Evolutionary conservation across 108 stramenopile genomes (phyloP).

Genomic region (Mayamaea pseudoterrestris): DNA sequence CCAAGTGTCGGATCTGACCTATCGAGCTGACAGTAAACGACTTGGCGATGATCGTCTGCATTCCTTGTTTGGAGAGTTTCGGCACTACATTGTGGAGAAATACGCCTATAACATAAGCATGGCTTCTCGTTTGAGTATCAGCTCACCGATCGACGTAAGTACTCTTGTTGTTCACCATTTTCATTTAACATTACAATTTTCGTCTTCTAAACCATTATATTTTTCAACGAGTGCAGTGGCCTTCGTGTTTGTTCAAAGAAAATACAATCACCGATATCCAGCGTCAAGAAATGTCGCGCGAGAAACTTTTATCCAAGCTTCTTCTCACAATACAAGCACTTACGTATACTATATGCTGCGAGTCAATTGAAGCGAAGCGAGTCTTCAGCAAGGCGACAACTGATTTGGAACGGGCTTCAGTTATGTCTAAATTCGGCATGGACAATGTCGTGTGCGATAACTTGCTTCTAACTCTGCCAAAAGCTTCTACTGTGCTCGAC

Average conservation of each 20-base stretch:
- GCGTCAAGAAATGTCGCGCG: constrained; percentile 69
- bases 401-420: constrained; percentile 9
- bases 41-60: constrained; percentile 55
- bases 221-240: constrained; percentile 52
- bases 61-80: constrained; percentile 66
- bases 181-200: background rate
- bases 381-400: constrained; percentile 16
- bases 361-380: constrained; percentile 47
- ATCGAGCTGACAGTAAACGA: constrained; percentile 62
- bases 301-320: constrained; percentile 66
- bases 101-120: constrained; percentile 53
- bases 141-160: constrained; percentile 56
- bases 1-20: constrained; percentile 51
- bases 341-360: constrained; percentile 66
- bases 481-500: constrained; percentile 30
- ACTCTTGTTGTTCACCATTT: too few relatives aligned
- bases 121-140: constrained; percentile 24
- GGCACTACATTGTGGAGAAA: constrained; percentile 73
- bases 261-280: constrained; percentile 40
- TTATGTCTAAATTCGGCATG: constrained; percentile 65
- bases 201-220: background rate
- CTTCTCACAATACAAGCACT: constrained; percentile 68
- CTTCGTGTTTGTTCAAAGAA: constrained; percentile 59
- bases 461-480: constrained; percentile 44
- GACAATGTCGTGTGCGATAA: constrained; percentile 26